Percentiles rank a stretch among this genome's conserved stretches.
Evolutionary conservation across 208 protist species (phyloP).

Genomic region (Perkinsela sp.): DNA sequence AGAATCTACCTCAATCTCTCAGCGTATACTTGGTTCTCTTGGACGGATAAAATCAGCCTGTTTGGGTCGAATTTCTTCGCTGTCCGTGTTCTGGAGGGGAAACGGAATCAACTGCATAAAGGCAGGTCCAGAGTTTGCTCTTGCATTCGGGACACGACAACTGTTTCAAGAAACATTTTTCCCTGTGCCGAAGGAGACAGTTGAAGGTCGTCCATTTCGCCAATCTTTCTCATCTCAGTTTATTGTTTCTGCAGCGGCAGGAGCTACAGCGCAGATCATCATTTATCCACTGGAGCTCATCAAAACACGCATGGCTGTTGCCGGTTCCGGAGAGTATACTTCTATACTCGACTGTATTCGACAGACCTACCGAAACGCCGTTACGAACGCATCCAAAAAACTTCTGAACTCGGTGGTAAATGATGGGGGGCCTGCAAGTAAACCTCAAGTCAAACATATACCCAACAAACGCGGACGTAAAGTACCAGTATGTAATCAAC

Average conservation of each 20-base stretch:
- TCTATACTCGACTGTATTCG: conserved; percentile 20
- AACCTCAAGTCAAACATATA: background rate
- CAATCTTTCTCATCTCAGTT: conserved; percentile 13
- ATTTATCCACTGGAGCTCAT: conserved; percentile 66
- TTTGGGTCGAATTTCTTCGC: background rate
- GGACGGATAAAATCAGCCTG: background rate
- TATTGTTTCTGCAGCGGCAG: conserved; percentile 32
- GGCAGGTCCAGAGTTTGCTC: conserved; percentile 54
- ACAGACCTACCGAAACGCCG: conserved; percentile 17
- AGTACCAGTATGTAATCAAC: background rate
- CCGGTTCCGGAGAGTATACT: conserved; percentile 21
- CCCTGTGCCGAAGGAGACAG: background rate
- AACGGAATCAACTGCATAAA: conserved; percentile 66
- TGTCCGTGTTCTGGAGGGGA: conserved; percentile 38
- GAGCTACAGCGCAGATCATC: conserved; percentile 40
- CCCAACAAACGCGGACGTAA: background rate
- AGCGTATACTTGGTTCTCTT: background rate
- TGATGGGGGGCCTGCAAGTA: too few species aligned
- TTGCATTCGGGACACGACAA: conserved; percentile 17
- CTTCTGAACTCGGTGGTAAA: too few species aligned
- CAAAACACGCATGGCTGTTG: conserved; percentile 51
- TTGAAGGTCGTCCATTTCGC: background rate
- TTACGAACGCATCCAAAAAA: background rate
- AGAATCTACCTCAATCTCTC: background rate
- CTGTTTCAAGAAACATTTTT: background rate